Conservation (phyloP, 768 basidiomycete species). For the Leccinellum albellum region DNA sequence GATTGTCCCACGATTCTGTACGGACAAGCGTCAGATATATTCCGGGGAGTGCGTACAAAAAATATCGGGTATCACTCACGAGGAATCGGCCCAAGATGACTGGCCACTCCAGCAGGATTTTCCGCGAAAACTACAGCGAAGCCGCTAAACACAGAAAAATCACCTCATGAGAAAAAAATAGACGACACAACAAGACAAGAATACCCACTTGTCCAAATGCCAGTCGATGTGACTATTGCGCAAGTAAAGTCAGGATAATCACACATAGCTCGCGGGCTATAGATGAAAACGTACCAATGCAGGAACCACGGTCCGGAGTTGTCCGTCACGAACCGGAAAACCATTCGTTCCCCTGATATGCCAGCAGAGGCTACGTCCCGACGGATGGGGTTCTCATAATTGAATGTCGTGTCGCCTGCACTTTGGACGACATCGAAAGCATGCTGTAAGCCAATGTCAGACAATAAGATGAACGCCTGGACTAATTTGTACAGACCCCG, state of each 20-base stretch:
- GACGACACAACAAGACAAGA: neutral
- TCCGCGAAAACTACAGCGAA: slow-evolving; percentile 28
- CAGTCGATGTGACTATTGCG: slow-evolving; percentile 27
- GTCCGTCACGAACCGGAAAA: slow-evolving; percentile 44
- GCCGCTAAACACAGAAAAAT: slow-evolving; percentile 18
- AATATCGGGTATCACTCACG: too few relatives aligned
- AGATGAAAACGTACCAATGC: slow-evolving; percentile 29
- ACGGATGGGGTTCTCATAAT: slow-evolving; percentile 36
- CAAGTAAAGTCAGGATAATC: neutral
- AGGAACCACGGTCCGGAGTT: neutral
- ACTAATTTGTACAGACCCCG: slow-evolving; percentile 18
- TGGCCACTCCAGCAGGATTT: slow-evolving; percentile 13
- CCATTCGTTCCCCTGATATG: slow-evolving; percentile 38
- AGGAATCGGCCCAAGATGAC: slow-evolving; percentile 14
- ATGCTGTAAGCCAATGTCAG: slow-evolving; percentile 24
- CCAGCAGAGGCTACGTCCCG: slow-evolving; percentile 30
- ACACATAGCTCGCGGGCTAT: neutral
- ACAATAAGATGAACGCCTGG: neutral
- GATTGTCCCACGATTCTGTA: slow-evolving; percentile 23
- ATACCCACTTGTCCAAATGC: slow-evolving; percentile 23
- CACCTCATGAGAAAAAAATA: neutral
- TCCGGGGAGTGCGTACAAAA: neutral
- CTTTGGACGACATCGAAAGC: slow-evolving; percentile 34
- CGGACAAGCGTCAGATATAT: neutral
- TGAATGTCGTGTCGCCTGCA: slow-evolving; percentile 25